Conservation (phyloP, 106 monocot genomes). For the Allium cepa region DNA sequence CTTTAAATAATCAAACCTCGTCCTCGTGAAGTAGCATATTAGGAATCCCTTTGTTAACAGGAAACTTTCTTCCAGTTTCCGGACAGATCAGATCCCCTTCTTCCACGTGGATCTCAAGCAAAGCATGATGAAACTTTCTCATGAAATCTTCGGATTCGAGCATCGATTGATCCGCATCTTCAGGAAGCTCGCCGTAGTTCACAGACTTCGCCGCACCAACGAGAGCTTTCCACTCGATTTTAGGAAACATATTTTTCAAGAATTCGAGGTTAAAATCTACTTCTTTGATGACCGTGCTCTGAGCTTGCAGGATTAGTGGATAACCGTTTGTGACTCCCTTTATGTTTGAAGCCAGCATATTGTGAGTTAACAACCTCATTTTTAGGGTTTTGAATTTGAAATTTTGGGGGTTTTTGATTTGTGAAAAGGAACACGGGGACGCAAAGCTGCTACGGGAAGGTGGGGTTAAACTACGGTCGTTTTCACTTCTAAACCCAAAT, state of each 20-base stretch:
- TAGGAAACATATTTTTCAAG: conserved; percentile 56
- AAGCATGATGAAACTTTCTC: conserved; percentile 73
- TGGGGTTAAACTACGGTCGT: too few relatives aligned
- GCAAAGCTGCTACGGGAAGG: too few relatives aligned
- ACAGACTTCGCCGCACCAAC: conserved; percentile 43
- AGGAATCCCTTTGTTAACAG: conserved; percentile 83
- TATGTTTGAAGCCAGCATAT: conserved; percentile 89
- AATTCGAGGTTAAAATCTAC: conserved; percentile 86
- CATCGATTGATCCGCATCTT: conserved; percentile 22
- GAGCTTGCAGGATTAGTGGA: conserved; percentile 66
- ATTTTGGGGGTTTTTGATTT: too few relatives aligned
- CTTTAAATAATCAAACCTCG: conserved; percentile 41
- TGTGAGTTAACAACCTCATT: conserved; percentile 96
- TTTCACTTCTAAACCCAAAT: too few relatives aligned
- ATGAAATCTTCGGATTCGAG: conserved; percentile 55
- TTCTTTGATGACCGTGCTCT: conserved; percentile 49
- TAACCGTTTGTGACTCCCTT: conserved; percentile 82
- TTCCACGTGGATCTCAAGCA: conserved; percentile 86
- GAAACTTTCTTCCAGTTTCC: conserved; percentile 70
- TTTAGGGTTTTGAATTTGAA: not conserved
- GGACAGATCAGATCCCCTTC: conserved; percentile 89
- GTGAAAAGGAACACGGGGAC: too few relatives aligned
- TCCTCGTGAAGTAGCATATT: conserved; percentile 98
- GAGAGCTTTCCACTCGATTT: conserved; percentile 80
- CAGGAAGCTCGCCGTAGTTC: conserved; percentile 52